These are phyloP conservation scores for Fusarium xyrophilum DNA, from an alignment of 2,329 filamentous ascomycete genomes.

Conservation along the genomic window DNA sequence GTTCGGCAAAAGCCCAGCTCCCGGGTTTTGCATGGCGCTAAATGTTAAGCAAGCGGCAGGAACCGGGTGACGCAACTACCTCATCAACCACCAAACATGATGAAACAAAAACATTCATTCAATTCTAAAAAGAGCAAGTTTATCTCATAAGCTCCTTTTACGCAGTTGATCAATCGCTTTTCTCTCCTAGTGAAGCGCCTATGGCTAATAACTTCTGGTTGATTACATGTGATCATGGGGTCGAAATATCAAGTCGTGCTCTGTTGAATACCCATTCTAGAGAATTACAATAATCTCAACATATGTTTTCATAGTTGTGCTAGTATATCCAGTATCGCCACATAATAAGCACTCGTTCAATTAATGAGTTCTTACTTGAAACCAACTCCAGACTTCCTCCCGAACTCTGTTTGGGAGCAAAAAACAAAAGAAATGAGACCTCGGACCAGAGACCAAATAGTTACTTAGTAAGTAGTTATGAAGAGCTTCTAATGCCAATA, in stretches of 20 bases:
- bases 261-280: not conserved
- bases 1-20: constrained; percentile 52
- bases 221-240: not conserved
- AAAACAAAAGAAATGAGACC: not conserved
- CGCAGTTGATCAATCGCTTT: not conserved
- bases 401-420: not conserved
- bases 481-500: not conserved
- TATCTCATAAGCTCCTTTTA: not conserved
- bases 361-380: not conserved
- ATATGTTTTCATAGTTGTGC: not conserved
- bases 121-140: not conserved
- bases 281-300: not conserved
- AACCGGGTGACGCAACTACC: constrained; percentile 47
- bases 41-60: constrained; percentile 43
- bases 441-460: not conserved
- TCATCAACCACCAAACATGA: constrained; percentile 2
- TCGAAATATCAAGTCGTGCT: not conserved
- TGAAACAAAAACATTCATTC: not conserved
- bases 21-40: constrained; percentile 36
- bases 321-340: not conserved
- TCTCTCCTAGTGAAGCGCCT: not conserved
- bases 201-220: not conserved
- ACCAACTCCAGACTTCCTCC: not conserved
- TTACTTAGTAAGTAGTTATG: not conserved
- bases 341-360: not conserved